Evolutionary conservation across 257 asterid genomes (phyloP), one percentile per base, ranked within the genome.

Genomic region (Nicotiana tabacum): DNA sequence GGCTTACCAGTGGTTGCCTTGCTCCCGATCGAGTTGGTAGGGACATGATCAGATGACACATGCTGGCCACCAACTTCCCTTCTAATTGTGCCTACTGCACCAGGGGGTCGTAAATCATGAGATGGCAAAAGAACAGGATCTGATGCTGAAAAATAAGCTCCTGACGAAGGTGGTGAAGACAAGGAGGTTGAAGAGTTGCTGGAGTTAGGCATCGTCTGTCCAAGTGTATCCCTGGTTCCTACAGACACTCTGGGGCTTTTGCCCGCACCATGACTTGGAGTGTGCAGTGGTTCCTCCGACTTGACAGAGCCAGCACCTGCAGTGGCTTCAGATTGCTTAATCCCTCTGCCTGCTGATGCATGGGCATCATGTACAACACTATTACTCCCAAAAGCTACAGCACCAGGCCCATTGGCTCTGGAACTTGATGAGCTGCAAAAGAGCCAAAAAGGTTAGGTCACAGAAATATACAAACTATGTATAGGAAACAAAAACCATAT

Each of bases 341-440:
- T 27, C 80, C 62, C 46, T 29, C 65, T 76, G 30, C 65, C 29
- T 76, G 80, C 9, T 51, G 91, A 69, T 80, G 84, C 82, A 84
- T 77, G 83, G 77, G 61, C 80, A 64, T 82, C 92, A 77, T 6
- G 90, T 65, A 77, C 43, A 55, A 80, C 83, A 86, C 48, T 83
- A 77, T 87, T 30, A 84, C 90, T 87, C 87, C 84, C 89, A 83
- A 88, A 82, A 76, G 85, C 86, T 77, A 83, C 77, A 80, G 74
- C 83, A 85, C 92, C 84, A 81, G 91, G 90, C 83, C 90, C 90
- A 83, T 87, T 87, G 82, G 90, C 85, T 18, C 84, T 81, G 69
- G 84, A 85, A 86, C 85, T 84, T 81, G 65, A 78, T 79, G 88
- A 82, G 85, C 98, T 92, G 95, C 87, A 90, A 88, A 85, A 67